Evolutionary conservation across 202 grass and related monocot species (phyloP).

Genomic region (Carex sylvatica): DNA sequence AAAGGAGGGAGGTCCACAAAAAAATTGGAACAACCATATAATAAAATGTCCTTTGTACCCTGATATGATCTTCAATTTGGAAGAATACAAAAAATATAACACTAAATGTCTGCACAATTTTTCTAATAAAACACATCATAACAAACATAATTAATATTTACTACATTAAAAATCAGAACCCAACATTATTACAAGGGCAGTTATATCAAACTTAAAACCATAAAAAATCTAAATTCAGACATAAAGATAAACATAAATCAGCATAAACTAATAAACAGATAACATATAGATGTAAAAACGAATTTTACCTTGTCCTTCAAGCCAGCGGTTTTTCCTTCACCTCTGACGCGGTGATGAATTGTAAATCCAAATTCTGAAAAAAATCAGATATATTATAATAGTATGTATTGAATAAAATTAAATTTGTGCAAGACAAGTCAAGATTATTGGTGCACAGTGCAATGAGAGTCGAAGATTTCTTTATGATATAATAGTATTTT

Average conservation of each 20-base stretch:
- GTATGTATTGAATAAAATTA: no score
- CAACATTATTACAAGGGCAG: neutral
- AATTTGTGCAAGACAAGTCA: no score
- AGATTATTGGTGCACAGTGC: no score
- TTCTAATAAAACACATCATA: neutral
- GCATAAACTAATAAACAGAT: neutral
- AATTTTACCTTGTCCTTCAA: neutral
- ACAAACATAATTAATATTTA: neutral
- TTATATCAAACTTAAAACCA: neutral
- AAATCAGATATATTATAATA: no score
- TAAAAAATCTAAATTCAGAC: neutral
- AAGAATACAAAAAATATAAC: neutral
- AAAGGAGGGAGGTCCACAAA: neutral
- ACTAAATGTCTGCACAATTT: neutral
- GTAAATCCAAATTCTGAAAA: neutral
- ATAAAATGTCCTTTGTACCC: neutral
- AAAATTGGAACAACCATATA: neutral
- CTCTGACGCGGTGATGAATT: slow-evolving; percentile 7
- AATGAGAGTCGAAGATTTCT: no score
- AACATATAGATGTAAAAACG: neutral
- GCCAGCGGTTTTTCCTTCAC: neutral
- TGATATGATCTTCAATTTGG: neutral
- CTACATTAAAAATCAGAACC: neutral
- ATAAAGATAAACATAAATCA: neutral
- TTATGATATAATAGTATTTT: no score